These are phyloP conservation scores for Dorcoceras hygrometricum DNA, from an alignment of 257 asterid genomes.

Conservation along the genomic window DNA sequence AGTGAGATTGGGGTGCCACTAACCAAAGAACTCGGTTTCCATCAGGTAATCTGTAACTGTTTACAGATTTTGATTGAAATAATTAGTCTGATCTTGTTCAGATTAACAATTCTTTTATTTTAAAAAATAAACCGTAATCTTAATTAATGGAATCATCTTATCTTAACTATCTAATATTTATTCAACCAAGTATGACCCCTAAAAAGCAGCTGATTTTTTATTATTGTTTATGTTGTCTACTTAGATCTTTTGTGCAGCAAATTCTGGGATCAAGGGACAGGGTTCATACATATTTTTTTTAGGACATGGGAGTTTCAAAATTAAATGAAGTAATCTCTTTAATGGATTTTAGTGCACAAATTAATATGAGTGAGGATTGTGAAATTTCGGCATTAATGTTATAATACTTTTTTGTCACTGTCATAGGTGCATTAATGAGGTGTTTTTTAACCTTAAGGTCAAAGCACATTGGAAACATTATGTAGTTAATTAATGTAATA, in stretches of 20 bases:
- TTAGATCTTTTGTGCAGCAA: no score
- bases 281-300: background rate
- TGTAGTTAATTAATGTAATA: no score
- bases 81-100: no score
- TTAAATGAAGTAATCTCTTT: background rate
- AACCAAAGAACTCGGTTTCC: conserved; percentile 78
- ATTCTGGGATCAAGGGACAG: no score
- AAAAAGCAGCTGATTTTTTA: no score
- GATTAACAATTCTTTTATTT: no score
- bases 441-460: background rate
- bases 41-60: conserved; percentile 49
- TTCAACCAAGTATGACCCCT: no score
- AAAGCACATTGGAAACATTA: no score
- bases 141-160: background rate
- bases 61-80: no score
- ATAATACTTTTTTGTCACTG: background rate
- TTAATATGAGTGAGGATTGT: background rate
- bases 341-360: background rate
- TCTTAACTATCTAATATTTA: no score
- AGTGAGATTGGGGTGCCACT: conserved; percentile 70
- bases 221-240: no score
- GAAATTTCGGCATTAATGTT: background rate
- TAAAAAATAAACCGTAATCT: no score
- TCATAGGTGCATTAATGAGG: background rate
- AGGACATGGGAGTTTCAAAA: background rate